Conservation (phyloP, 2,329 filamentous ascomycete genomes). For the Elsinoe fawcettii region DNA sequence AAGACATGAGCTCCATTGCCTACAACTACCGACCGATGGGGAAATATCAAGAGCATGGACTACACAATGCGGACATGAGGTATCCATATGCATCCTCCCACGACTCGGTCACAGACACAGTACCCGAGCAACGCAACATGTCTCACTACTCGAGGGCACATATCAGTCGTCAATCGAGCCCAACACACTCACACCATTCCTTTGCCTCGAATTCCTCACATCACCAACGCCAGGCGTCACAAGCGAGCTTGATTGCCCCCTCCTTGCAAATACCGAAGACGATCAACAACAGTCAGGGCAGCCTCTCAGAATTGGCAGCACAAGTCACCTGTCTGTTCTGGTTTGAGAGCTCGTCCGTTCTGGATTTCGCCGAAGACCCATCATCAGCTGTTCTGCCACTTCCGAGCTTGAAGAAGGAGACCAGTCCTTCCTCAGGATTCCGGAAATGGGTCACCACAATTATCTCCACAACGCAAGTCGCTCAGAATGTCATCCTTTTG, state of each 20-base stretch:
- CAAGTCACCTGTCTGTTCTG: conserved; percentile 94
- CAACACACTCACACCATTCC: conserved; percentile 14
- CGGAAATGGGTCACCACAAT: conserved; percentile 90
- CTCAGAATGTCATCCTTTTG: conserved; percentile 86
- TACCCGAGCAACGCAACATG: neutral
- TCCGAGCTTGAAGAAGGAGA: conserved; percentile 57
- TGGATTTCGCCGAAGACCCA: conserved; percentile 63
- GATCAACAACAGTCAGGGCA: conserved; percentile 68
- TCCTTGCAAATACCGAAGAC: conserved; percentile 64
- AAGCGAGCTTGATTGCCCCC: conserved; percentile 36
- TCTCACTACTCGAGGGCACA: conserved; percentile 10
- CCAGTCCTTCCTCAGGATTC: conserved; percentile 70
- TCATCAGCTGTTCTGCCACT: conserved; percentile 27
- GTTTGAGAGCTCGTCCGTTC: conserved; percentile 81
- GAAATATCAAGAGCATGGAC: conserved; percentile 24
- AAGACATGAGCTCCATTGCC: conserved; percentile 29
- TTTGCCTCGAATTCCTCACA: conserved; percentile 11
- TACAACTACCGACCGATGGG: conserved; percentile 20
- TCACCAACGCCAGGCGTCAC: conserved; percentile 22
- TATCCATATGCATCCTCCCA: conserved; percentile 7
- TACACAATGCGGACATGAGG: conserved; percentile 21
- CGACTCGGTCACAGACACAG: conserved; percentile 15
- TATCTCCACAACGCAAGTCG: conserved; percentile 88
- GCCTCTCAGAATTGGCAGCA: conserved; percentile 73
- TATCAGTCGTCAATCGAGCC: conserved; percentile 12